phyloP scores from a whole-genome alignment of 2,329 filamentous ascomycete genomes.

The Botryotinia calthae region DNA sequence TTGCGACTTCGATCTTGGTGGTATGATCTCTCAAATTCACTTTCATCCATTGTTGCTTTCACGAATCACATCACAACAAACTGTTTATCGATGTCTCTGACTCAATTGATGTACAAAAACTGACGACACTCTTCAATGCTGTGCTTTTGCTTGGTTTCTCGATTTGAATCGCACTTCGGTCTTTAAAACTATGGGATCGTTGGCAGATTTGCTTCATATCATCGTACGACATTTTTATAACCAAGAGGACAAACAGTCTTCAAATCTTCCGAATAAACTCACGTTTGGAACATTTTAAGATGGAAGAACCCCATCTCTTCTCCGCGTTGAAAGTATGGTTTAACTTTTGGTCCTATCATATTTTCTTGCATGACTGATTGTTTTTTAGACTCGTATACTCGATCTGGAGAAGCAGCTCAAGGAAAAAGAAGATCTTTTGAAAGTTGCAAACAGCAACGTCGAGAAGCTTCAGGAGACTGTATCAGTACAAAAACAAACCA shows the following conservation, averaged over 20 bases:
- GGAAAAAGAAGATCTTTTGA: not conserved
- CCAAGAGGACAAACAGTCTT: not conserved
- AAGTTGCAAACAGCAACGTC: not conserved
- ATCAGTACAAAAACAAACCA: not conserved
- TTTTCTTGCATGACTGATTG: not conserved
- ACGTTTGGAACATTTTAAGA: not conserved
- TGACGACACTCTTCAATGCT: not conserved
- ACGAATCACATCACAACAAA: not conserved
- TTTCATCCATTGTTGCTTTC: not conserved
- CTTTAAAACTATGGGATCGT: not conserved
- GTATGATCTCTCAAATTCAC: not conserved
- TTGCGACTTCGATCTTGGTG: not conserved
- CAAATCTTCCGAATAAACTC: not conserved
- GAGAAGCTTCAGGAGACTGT: not conserved
- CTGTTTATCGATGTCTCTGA: not conserved
- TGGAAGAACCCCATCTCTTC: not conserved
- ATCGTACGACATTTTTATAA: rapidly evolving
- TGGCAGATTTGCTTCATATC: not conserved
- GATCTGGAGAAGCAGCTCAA: not conserved
- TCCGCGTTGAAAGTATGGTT: not conserved
- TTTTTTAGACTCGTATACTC: not conserved
- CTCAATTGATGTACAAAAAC: not conserved
- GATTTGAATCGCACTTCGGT: not conserved
- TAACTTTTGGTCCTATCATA: not conserved
- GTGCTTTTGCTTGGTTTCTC: not conserved